Evolutionary conservation across 2,329 filamentous ascomycete genomes (phyloP), one percentile per base, ranked within the genome.

Genomic region (Cordyceps javanica): DNA sequence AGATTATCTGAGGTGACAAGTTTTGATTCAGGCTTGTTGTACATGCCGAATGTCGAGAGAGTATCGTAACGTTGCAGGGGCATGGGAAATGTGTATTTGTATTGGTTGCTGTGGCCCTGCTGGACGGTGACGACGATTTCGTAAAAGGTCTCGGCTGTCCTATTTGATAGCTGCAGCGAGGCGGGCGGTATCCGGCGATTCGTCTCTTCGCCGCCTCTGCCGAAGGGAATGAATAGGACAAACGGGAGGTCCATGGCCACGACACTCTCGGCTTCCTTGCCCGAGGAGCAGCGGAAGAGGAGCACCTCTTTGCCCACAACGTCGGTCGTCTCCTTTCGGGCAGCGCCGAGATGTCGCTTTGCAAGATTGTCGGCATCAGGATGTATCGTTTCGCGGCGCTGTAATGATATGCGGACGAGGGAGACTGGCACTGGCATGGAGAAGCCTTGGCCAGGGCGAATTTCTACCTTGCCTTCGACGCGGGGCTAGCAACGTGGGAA

Each of bases 31-130:
- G 92, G 93, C 56, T 91, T 88, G 74, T 97, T 97, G 78, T 97
- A 99, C 94, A 97, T 97, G 73, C 94, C 94, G 75, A 99, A 99
- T 1, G 94, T 97, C 42, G 92, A 97, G 50, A 99, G 79, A 1
- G 93, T 99, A 72, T 99, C 94, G 76, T 97, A 99, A 69, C 94
- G 83, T 64, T 90, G 86, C 65, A 99, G 84, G 1, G 93, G 93
- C 39, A 97, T 89, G 1, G 94, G 90, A 65, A 97, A 97, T 5
- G 86, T 79, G 73, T 95, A 94, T 73, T 95, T 95, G 73, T 90
- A 91, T 74, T 97, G 91, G 61, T 90, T 85, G 65, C 85, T 85
- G 65, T 88, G 87, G 3, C 92, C 91, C 73, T 97, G 93, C 69
- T 97, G 93, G 23, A 99, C 88, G 53, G 89, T 96, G 53, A 99